Base-by-base conservation (phyloP, 1,284 basidiomycete species). In the Somion occarium region DNA sequence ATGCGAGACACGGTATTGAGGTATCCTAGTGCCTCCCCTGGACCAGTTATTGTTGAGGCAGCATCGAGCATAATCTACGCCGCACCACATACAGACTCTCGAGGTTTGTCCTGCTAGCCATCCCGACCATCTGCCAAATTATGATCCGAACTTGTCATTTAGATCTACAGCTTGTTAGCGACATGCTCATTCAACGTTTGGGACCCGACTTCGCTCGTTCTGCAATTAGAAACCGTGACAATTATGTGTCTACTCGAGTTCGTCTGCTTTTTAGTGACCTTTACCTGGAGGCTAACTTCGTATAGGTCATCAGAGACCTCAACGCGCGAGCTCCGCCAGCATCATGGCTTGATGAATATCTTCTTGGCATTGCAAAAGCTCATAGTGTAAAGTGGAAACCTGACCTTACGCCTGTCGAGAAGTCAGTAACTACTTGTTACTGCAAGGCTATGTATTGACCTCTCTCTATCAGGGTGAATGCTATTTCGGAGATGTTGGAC, bases 31-130 rank as follows among this genome's bases (percentile, higher is more conserved):
- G 57, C 62, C 38, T 55, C 65, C 43, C 73, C 71, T 43, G 81
- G 75, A 46, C 78, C 81, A 3, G 61, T 69, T 39, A 62, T 83
- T 12, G 61, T 78, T 18, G 85, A 88, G 64, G 85, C 86, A 24
- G 78, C 78, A 19, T 80, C 82, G 3, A 85, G 75, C 50, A 75
- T 89, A 53, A 80, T 88, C 50, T 81, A 75, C 58, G 78, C 83
- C 13, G 76, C 80, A 2, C 75, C 79, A 19, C 73, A 75, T 44
- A 66, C 76, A 3, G 78, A 80, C 37, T 79, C 72, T 4, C 82
- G 75, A 77, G 86, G 86, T 83, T 46, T 34, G 57, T 38, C 18
- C 34, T 37, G 5, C n/a, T 20, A 39, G 4, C 38, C 20, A n/a
- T n/a, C n/a, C 34, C 34, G n/a, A 15, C n/a, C 20, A 15, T 23